Conservation (phyloP, 306 rosid species). For the Astragalus membranaceus region DNA sequence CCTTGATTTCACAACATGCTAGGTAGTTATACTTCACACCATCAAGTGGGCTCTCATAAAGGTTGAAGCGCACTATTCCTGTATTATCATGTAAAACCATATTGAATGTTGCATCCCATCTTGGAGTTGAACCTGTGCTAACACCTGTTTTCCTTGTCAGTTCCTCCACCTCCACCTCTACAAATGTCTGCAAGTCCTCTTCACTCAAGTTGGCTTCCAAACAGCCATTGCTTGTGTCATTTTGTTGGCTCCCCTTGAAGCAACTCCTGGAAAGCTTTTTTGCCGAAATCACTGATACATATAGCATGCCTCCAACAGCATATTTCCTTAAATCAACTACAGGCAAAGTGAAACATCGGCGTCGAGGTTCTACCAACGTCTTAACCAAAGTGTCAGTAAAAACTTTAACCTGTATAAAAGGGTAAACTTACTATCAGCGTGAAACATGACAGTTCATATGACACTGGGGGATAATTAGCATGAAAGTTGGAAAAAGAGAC, state of each 20-base stretch:
- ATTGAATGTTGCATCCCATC: constrained; percentile 90
- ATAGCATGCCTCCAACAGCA: constrained; percentile 80
- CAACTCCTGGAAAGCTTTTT: constrained; percentile 56
- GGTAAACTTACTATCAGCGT: constrained; percentile 1
- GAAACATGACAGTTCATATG: not conserved
- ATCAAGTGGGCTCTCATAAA: constrained; percentile 55
- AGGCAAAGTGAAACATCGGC: constrained; percentile 84
- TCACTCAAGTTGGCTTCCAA: constrained; percentile 46
- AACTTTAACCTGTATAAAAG: constrained; percentile 61
- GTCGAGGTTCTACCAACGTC: constrained; percentile 98
- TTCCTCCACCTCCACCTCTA: constrained; percentile 82
- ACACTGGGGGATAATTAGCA: not conserved
- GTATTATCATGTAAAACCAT: constrained; percentile 82
- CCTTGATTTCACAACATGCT: constrained; percentile 91
- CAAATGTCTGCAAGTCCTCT: constrained; percentile 73
- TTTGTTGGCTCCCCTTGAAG: constrained; percentile 53
- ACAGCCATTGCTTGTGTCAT: constrained; percentile 31
- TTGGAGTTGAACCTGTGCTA: constrained; percentile 62
- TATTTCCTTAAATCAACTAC: constrained; percentile 58
- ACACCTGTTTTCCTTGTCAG: constrained; percentile 70
- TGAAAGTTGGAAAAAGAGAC: constrained; percentile 1
- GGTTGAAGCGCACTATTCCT: constrained; percentile 71
- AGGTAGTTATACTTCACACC: constrained; percentile 77
- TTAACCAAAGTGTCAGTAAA: constrained; percentile 67
- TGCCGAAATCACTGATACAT: constrained; percentile 73